Base-by-base conservation (phyloP, 257 asterid species). In the Przewalskia tangutica region DNA sequence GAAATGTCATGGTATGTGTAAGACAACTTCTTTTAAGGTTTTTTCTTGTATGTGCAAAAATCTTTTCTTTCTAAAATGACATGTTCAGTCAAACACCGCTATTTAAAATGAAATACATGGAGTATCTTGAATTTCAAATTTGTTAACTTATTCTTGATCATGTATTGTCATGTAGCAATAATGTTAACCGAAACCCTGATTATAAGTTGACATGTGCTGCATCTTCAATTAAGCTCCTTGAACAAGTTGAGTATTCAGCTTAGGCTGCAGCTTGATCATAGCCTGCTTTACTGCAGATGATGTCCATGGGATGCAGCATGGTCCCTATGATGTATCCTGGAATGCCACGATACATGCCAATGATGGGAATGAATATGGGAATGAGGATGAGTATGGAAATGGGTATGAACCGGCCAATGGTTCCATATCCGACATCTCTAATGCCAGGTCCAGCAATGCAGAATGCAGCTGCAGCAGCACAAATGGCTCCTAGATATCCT, bases 341-440 rank as follows among this genome's bases (percentile, higher is more conserved):
- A 2, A 59, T 83, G 83, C 91, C 85, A 10, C 89, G 81, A 53
- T 85, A 78, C 67, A 85, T 88, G 85, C 87, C 83, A 7, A 60
- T 81, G 12, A 71, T 70, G 82, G 84, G 82, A 6, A 86, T 88
- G 85, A 79, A 85, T 23, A 82, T 82, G 87, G 76, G 85, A 0
- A 86, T 86, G 86, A 89, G 90, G 6, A 84, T 84, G 87, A 63
- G 82, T 0, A 91, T 89, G 89, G 91, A 85, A 77, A 88, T 91
- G 95, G 86, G 89, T 23, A 89, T 89, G 93, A 92, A 85, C 88
- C 85, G 90, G 20, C 91, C 93, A 4, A 63, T 91, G 83, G 85
- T 88, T 12, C 93, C 93, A 17, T 91, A 90, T 76, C 91, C 1
- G 32, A 27, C 92, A 3, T 13, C 91, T 7, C 75, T 91, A 85